Base-by-base conservation (phyloP, 2,329 filamentous ascomycete species). In the Beauveria sp. region DNA sequence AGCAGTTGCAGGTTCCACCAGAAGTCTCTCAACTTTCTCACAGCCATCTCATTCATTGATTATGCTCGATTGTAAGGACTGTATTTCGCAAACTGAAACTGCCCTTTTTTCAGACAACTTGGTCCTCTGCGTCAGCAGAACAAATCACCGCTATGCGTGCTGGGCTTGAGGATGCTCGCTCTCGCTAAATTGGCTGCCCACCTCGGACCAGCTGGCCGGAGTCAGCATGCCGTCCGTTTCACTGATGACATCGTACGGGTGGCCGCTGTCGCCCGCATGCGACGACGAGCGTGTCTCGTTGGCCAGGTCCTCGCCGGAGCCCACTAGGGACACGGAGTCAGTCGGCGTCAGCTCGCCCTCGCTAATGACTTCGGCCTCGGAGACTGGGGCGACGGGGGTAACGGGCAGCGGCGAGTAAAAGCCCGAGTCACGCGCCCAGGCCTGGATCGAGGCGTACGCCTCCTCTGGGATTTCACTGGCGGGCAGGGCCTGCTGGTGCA, bases 151-250 rank as follows among this genome's bases (percentile, higher is more conserved):
- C 26, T 59, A 59, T 24, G 40, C 56, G 24, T 40, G 56, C 14
- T 59, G 56, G 37, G 56, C 48, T 14, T 53, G 61, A 14, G 43
- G 52, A 6, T 61, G 52, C 51, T 84, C 81, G 65, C 72, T 80
- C 69, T 84, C 82, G 68, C 84, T 86, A 28, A 86, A 74, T 14
- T 84, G 79, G 64, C 84, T 87, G 62, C 83, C 85, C 16, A 88
- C 79, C 68, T 88, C 85, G 7, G 82, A 85, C 85, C 85, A 88
- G 70, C 81, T 85, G 1, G 79, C 78, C 0, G 85, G 84, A 0
- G 84, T 88, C 59, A 77, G 71, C 67, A 86, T 80, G 34, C 82
- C 83, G 37, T 81, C 82, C 66, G 81, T 83, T 64, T 84, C 81
- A 66, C 83, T 86, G 74, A 85, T 71, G 18, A 86, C 79, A 63